A percentile compares a stretch with the other conserved stretches of the same genome.
Evolutionary conservation across 441 rosid genomes (phyloP).

Genomic region (Erysimum cheiri): DNA sequence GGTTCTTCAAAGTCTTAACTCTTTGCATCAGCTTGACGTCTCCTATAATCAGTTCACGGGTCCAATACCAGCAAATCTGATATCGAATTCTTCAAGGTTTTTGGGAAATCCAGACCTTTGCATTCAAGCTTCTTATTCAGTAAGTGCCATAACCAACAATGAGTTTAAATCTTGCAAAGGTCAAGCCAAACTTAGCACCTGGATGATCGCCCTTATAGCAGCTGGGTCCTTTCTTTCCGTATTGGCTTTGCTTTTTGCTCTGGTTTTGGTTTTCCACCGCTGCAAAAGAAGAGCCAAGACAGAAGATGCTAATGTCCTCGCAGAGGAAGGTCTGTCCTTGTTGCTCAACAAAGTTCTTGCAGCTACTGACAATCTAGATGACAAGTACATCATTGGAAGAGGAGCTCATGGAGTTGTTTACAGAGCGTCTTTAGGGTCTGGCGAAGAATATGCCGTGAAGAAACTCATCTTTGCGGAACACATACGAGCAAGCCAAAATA

Average conservation of each 20-base stretch:
- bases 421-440: conserved; percentile 58
- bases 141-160: conserved; percentile 21
- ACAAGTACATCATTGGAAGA: conserved; percentile 49
- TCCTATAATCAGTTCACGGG: conserved; percentile 71
- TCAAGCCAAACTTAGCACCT: conserved; percentile 44
- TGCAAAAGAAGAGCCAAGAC: conserved; percentile 45
- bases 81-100: conserved; percentile 55
- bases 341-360: conserved; percentile 61
- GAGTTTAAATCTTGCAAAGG: conserved; percentile 54
- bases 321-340: conserved; percentile 53
- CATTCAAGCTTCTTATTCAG: conserved; percentile 46
- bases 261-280: conserved; percentile 36
- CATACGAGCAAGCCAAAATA: conserved; percentile 51
- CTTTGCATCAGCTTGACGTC: conserved; percentile 54
- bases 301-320: conserved; percentile 43
- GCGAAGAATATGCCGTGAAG: conserved; percentile 64
- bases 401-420: conserved; percentile 87
- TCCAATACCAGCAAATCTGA: conserved; percentile 58
- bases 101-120: conserved; percentile 67
- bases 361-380: conserved; percentile 53
- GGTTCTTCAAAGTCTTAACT: conserved; percentile 46
- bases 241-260: conserved; percentile 45
- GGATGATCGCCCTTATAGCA: conserved; percentile 54
- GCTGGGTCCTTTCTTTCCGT: conserved; percentile 43
- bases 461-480: conserved; percentile 55